phyloP scores from a whole-genome alignment of 768 basidiomycete species.

The Phanerodontia chrysosporium region DNA sequence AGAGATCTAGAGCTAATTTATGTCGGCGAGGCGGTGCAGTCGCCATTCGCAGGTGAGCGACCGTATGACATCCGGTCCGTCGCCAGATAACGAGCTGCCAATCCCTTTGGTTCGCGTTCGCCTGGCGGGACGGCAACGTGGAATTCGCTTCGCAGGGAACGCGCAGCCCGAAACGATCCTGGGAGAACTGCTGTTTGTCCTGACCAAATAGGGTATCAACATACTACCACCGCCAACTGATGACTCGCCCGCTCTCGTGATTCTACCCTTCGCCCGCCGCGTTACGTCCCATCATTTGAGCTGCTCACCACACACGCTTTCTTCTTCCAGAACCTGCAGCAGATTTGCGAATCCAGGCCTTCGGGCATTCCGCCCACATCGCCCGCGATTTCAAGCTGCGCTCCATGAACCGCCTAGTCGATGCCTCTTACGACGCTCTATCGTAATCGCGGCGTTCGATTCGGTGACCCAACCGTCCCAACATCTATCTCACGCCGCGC shows the following conservation, averaged over 20 bases:
- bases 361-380: neutral
- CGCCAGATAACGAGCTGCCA: conserved; percentile 6
- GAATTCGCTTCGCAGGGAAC: neutral
- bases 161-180: neutral
- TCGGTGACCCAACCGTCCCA: neutral
- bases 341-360: neutral
- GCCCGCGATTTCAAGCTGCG: conserved; percentile 1
- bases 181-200: conserved; percentile 4
- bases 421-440: neutral
- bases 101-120: neutral
- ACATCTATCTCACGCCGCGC: neutral
- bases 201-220: neutral
- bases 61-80: conserved; percentile 7
- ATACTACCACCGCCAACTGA: conserved; percentile 3
- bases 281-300: conserved; percentile 8
- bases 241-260: conserved; percentile 7
- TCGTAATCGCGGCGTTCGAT: conserved; percentile 4
- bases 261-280: conserved; percentile 1
- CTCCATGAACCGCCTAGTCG: neutral
- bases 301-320: neutral
- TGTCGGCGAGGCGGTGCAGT: conserved; percentile 5
- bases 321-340: neutral
- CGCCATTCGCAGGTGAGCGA: conserved; percentile 1
- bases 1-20: conserved; percentile 2
- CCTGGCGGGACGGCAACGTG: neutral